A percentile compares a stretch with the other conserved stretches of the same genome.
phyloP scores from a whole-genome alignment of 345 rosid species.

The Turritis glabra region DNA sequence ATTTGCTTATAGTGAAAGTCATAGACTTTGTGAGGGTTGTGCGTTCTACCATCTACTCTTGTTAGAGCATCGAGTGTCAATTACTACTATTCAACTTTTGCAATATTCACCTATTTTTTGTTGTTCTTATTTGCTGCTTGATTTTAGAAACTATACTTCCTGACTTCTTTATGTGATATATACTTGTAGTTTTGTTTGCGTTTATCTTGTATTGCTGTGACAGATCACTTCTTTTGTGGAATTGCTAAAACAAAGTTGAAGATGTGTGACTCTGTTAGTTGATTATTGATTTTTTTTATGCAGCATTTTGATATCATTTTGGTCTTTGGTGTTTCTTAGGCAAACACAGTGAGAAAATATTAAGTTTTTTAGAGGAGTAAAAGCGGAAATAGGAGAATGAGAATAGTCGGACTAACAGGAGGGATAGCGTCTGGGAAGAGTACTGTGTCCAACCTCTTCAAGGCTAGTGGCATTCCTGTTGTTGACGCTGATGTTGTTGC shows the following conservation, averaged over 20 bases:
- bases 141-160: too few species aligned
- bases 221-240: not conserved
- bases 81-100: too few species aligned
- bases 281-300: not conserved
- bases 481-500: conserved; percentile 84
- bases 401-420: conserved; percentile 84
- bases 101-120: too few species aligned
- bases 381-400: conserved; percentile 43
- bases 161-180: too few species aligned
- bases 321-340: conserved; percentile 32
- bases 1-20: too few species aligned
- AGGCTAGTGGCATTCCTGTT: conserved; percentile 64
- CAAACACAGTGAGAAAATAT: not conserved
- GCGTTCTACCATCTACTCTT: too few species aligned
- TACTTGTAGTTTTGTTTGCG: too few species aligned
- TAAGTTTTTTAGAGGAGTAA: not conserved
- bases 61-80: too few species aligned
- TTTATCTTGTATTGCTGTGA: too few species aligned
- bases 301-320: not conserved
- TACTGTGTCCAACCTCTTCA: conserved; percentile 79
- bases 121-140: too few species aligned
- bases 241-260: not conserved
- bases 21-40: too few species aligned
- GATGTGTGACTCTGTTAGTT: not conserved
- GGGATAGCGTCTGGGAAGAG: conserved; percentile 95